These are phyloP conservation scores for Leccinum ochraceum DNA, from an alignment of 768 basidiomycete species.

Conservation along the genomic window DNA sequence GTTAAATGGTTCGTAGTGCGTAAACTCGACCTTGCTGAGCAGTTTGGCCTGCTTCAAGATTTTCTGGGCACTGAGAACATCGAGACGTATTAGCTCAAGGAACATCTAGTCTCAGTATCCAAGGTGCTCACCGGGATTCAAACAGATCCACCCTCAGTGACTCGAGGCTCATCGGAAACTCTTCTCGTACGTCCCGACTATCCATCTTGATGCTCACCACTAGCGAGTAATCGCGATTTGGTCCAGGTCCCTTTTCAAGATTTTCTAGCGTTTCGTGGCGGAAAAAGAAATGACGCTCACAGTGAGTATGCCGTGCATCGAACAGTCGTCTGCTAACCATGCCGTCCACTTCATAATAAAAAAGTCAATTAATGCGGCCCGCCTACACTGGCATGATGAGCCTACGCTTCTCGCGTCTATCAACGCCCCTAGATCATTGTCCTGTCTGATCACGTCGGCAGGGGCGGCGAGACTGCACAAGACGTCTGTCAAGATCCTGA, in stretches of 20 bases:
- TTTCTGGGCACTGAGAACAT: constrained; percentile 17
- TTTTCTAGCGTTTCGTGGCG: background rate
- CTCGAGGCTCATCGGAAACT: constrained; percentile 16
- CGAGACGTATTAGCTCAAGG: background rate
- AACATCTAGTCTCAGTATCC: too few relatives aligned
- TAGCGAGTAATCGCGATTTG: constrained; percentile 18
- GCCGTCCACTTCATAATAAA: constrained; percentile 16
- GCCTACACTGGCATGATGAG: background rate
- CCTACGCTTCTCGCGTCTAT: constrained; percentile 17
- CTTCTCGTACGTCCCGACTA: background rate
- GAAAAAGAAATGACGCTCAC: constrained; percentile 8
- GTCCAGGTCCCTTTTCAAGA: constrained; percentile 11
- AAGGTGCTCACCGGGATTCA: constrained; percentile 22
- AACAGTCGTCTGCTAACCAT: constrained; percentile 27
- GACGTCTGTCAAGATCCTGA: background rate
- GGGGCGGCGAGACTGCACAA: constrained; percentile 18
- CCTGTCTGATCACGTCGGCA: constrained; percentile 16
- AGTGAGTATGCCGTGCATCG: constrained; percentile 17
- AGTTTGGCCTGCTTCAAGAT: constrained; percentile 18
- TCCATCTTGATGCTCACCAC: constrained; percentile 10
- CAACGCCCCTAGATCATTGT: constrained; percentile 18
- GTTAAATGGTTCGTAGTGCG: constrained; percentile 40
- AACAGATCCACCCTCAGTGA: constrained; percentile 17
- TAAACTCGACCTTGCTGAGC: constrained; percentile 33
- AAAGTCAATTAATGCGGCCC: background rate